Percentiles rank a stretch among this genome's conserved stretches.
These are phyloP conservation scores for Ceratobasidium sp. DNA, from an alignment of 1,284 basidiomycete species.

Conservation along the genomic window DNA sequence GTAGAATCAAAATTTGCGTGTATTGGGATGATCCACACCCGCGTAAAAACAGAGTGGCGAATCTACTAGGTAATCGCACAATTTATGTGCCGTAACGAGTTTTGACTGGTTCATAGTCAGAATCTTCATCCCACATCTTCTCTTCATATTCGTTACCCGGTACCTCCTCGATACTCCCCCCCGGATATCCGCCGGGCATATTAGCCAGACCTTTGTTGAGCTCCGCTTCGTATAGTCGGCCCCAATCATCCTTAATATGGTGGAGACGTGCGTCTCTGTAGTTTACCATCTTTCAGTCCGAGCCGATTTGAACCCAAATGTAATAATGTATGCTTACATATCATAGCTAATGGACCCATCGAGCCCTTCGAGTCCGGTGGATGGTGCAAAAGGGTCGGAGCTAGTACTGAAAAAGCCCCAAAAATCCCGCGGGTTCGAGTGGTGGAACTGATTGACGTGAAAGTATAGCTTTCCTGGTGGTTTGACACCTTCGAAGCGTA, in stretches of 20 bases:
- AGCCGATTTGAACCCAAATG: neutral
- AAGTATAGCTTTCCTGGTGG: neutral
- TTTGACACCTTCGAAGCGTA: no score
- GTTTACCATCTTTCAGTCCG: neutral
- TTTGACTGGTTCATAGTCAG: no score
- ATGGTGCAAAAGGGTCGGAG: neutral
- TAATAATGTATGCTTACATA: neutral
- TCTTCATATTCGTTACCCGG: no score
- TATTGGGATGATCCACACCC: no score
- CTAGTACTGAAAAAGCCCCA: conserved; percentile 17
- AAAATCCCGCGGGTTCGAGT: neutral
- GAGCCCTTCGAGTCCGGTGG: neutral
- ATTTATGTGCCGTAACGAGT: no score
- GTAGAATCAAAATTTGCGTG: no score
- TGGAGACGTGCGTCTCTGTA: neutral
- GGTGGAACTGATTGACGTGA: neutral
- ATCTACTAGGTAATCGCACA: no score
- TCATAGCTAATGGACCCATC: neutral
- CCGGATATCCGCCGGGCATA: neutral
- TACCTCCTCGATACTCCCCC: neutral
- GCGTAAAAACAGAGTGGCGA: no score
- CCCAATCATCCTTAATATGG: neutral
- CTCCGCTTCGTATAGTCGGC: neutral
- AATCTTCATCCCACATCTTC: no score
- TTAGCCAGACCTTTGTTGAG: neutral